Evolutionary conservation across 768 basidiomycete genomes (phyloP).

Genomic region (Candolleomyces efflorescens): DNA sequence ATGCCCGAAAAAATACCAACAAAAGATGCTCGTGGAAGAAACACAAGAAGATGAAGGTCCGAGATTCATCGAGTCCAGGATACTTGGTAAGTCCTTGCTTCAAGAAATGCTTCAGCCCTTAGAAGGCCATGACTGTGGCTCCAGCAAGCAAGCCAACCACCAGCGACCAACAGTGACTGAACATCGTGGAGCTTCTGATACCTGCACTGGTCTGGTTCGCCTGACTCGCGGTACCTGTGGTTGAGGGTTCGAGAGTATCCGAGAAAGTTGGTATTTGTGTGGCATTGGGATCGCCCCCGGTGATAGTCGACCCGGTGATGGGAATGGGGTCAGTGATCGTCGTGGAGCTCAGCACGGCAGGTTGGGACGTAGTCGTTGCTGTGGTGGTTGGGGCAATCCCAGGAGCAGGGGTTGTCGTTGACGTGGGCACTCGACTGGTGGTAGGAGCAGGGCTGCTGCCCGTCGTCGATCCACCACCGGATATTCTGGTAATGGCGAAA

Average conservation of each 20-base stretch:
- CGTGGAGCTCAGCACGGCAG: conserved; percentile 18
- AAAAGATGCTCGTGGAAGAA: not conserved
- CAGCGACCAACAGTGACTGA: not conserved
- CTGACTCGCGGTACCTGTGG: not conserved
- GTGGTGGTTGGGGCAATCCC: not conserved
- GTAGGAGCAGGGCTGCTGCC: conserved; percentile 4
- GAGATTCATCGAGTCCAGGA: not conserved
- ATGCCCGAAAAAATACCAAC: too few species aligned
- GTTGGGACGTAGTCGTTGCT: not conserved
- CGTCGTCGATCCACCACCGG: conserved; percentile 14
- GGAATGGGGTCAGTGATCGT: conserved; percentile 26
- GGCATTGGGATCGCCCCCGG: conserved; percentile 16
- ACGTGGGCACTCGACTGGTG: conserved; percentile 12
- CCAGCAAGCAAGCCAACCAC: not conserved
- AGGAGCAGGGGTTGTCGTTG: conserved; percentile 10
- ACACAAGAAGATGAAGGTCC: not conserved
- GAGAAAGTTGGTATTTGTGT: not conserved
- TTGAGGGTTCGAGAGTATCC: not conserved
- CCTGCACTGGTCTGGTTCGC: not conserved
- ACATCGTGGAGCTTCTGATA: not conserved
- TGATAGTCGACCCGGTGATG: conserved; percentile 27
- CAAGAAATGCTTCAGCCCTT: not conserved
- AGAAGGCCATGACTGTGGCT: not conserved
- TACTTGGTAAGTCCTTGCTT: not conserved
- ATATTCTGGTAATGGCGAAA: conserved; percentile 58